Conservation (phyloP, 2,329 filamentous ascomycete genomes). For the Bipolaris oryzae region DNA sequence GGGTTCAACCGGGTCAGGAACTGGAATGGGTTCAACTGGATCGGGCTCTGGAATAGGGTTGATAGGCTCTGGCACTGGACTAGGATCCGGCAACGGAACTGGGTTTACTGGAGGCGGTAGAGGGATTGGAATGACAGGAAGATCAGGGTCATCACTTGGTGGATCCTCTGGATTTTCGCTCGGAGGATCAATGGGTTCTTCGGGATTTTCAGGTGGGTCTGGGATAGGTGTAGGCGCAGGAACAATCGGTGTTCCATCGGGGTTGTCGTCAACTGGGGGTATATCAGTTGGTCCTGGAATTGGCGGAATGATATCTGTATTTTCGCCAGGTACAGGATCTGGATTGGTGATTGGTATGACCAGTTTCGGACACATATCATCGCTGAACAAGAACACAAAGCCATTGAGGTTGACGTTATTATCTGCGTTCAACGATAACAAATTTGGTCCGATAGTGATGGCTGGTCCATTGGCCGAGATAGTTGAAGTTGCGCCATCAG, state of each 20-base stretch:
- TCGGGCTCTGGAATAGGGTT: too few species aligned
- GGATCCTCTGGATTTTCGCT: neutral
- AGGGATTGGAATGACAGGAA: neutral
- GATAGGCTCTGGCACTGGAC: neutral
- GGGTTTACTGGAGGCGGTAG: neutral
- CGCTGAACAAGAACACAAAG: neutral
- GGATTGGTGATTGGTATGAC: neutral
- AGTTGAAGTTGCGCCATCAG: neutral
- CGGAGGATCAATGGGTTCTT: neutral
- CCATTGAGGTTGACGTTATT: neutral
- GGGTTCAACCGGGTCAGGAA: too few species aligned
- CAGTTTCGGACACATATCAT: neutral
- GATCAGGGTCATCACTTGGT: neutral
- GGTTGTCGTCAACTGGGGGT: neutral
- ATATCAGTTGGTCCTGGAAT: neutral
- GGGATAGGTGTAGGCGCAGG: neutral
- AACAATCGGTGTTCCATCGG: neutral
- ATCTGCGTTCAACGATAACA: neutral
- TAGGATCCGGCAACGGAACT: neutral
- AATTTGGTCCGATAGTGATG: neutral
- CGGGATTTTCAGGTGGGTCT: neutral
- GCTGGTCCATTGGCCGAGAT: neutral
- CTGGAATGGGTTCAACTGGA: too few species aligned
- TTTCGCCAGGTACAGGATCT: neutral
- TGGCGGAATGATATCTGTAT: neutral